phyloP scores from a whole-genome alignment of 2,329 filamentous ascomycete species.

The Curvularia verruculosa region DNA sequence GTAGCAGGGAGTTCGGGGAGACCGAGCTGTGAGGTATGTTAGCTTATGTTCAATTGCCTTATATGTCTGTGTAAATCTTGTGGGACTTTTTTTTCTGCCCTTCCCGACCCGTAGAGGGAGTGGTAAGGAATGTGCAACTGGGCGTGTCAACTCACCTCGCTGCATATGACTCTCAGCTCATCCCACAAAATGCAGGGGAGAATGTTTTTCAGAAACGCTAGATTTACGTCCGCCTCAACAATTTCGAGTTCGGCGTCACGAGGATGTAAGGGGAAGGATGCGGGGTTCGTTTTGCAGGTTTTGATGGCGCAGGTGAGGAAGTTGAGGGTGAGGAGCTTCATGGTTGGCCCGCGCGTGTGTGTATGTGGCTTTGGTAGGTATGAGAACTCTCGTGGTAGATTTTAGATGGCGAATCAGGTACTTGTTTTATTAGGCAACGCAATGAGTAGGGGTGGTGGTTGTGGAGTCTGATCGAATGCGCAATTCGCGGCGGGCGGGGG shows the following conservation, averaged over 20 bases:
- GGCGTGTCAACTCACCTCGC: constrained; percentile 64
- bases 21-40: constrained; percentile 65
- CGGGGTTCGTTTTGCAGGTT: constrained; percentile 80
- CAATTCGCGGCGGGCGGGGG: neutral
- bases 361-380: neutral
- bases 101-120: neutral
- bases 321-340: constrained; percentile 96
- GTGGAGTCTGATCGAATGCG: neutral
- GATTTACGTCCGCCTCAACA: constrained; percentile 80
- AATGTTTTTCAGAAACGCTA: constrained; percentile 80
- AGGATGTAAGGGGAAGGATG: constrained; percentile 89
- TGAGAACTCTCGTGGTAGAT: neutral
- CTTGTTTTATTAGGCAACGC: neutral
- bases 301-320: constrained; percentile 97
- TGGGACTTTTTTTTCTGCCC: neutral
- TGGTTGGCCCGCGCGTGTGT: constrained; percentile 48
- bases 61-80: neutral
- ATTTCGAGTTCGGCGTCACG: constrained; percentile 89
- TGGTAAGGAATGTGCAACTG: neutral
- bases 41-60: neutral
- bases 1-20: constrained; percentile 71
- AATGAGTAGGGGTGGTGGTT: neutral
- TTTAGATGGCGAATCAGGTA: neutral
- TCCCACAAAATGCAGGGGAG: constrained; percentile 88
- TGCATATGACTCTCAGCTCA: constrained; percentile 74